Base-by-base conservation (phyloP, 2,329 filamentous ascomycete species). In the Arthroderma sp. region DNA sequence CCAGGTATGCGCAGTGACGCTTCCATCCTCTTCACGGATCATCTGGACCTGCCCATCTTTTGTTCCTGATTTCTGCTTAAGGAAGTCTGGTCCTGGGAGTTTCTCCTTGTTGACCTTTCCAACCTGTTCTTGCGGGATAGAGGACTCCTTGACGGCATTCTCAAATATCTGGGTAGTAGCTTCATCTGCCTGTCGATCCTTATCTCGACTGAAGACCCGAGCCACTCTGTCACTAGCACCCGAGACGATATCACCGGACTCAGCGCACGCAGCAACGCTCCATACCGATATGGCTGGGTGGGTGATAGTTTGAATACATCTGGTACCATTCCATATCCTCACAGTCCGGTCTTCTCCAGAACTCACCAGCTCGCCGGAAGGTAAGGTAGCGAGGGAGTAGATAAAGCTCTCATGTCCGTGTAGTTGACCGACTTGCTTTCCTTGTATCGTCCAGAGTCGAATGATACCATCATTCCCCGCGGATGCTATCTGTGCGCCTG, bases 221-320 rank as follows among this genome's bases (percentile, higher is more conserved):
- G 90, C 84, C 47, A 91, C 76, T 57, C 87, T 84, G 67, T 98
- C 93, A 69, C 91, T 98, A 28, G 91, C 85, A 33, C 91, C 93
- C 2, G 88, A 88, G n/a, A 89, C 88, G 60, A 98, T 91, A 66
- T 98, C 94, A 21, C 93, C 91, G 52, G 82, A 94, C 61, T 88
- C 83, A 0, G 79, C 68, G 66, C 88, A 93, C 9, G 82, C 87
- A n/a, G 90, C 87, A 17, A 98, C 89, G 13, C 83, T 79, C 93
- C 93, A 98, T 4, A 98, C 91, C 0, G 91, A 97, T 57, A 97
- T 94, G 8, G 93, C 93, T 9, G 93, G 93, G 66, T 96, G 90
- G 0, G 91, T 96, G 62, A 98, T 97, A 39, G 91, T 96, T 71
- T 98, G 93, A 49, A 95, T 74, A 68, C 91, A 97, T 58, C 90